Evolutionary conservation across 179 eudicot species (phyloP).

Genomic region (Beta macrorhiza): DNA sequence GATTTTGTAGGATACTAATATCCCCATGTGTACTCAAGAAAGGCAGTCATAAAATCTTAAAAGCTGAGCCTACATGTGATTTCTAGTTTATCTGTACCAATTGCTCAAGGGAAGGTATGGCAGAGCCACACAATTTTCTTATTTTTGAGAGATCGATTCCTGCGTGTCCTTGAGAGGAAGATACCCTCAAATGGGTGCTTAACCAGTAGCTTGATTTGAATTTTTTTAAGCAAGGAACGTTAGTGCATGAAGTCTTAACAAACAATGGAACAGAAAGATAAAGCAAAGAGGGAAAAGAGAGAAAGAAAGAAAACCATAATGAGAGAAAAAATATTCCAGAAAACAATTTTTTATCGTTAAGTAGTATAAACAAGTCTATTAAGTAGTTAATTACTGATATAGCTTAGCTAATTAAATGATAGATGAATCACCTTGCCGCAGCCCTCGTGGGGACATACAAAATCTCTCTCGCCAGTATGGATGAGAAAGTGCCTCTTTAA

Average conservation of each 20-base stretch:
- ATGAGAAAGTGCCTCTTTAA: constrained; percentile 90
- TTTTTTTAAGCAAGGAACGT: background rate
- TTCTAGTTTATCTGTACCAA: background rate
- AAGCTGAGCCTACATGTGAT: background rate
- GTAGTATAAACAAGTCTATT: background rate
- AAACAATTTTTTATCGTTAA: background rate
- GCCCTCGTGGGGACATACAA: constrained; percentile 92
- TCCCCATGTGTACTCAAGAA: background rate
- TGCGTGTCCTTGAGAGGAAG: background rate
- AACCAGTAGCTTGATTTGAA: background rate
- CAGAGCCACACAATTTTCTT: background rate
- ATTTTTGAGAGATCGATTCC: background rate
- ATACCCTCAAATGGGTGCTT: background rate
- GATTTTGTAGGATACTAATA: background rate
- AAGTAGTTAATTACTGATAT: background rate
- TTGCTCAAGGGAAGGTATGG: background rate
- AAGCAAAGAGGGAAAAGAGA: background rate
- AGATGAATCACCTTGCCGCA: constrained; percentile 85
- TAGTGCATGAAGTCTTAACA: background rate
- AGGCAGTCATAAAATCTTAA: background rate
- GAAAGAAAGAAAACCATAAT: background rate
- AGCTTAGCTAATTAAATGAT: constrained; percentile 10
- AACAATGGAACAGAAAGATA: background rate
- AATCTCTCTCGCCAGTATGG: constrained; percentile 96
- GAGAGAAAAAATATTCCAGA: background rate